Percentiles rank a stretch among this genome's conserved stretches.
phyloP scores from a whole-genome alignment of 148 eudicot species.

The Pharnaceum exiguum region DNA sequence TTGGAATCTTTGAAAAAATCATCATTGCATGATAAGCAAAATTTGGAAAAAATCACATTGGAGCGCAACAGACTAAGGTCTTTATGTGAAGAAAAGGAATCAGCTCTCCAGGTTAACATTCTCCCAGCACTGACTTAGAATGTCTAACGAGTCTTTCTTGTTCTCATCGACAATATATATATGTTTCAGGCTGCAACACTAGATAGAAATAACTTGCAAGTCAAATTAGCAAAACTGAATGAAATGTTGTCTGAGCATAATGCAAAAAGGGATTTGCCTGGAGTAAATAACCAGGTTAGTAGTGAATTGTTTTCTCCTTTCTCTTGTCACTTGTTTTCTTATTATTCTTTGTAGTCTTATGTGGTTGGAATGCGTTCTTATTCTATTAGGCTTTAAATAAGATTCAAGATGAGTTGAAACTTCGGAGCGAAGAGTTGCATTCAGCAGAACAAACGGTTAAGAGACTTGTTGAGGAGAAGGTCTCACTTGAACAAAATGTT shows the following conservation, averaged over 20 bases:
- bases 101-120: conserved; percentile 61
- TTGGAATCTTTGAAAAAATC: conserved; percentile 52
- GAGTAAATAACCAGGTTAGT: conserved; percentile 67
- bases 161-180: background rate
- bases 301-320: background rate
- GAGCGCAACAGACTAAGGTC: conserved; percentile 53
- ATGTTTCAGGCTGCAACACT: conserved; percentile 46
- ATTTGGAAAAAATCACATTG: conserved; percentile 38
- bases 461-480: conserved; percentile 59
- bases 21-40: conserved; percentile 44
- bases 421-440: conserved; percentile 66
- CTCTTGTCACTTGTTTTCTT: background rate
- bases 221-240: conserved; percentile 48
- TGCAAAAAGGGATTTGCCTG: conserved; percentile 54
- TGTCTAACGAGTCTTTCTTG: conserved; percentile 3
- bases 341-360: no score
- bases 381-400: conserved; percentile 47
- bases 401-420: conserved; percentile 65
- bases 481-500: conserved; percentile 59
- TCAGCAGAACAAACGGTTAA: conserved; percentile 68
- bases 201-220: conserved; percentile 71
- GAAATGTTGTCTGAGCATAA: conserved; percentile 43
- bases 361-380: background rate
- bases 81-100: conserved; percentile 61
- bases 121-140: background rate